Evolutionary conservation across 805 yeast genomes (phyloP), one percentile per base, ranked within the genome.

Genomic region (Zygotorulaspora florentina): DNA sequence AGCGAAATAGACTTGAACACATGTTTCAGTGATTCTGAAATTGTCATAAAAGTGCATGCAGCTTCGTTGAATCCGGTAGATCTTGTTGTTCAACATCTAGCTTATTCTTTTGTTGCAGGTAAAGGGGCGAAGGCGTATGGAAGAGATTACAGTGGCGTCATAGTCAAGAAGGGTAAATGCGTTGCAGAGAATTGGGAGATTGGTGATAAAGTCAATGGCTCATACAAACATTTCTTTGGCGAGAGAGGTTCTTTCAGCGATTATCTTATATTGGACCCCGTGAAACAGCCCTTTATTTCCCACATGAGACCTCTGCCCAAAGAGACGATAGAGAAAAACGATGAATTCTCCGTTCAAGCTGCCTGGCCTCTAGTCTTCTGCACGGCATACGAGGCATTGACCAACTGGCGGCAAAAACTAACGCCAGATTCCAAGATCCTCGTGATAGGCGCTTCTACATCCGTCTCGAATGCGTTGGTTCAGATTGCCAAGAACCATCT

Each of bases 361-460:
- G 75, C 87, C 1, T 75, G 77, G 65, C 85, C 87, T 0, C 64
- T 83, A 52, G 82, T 79, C 0, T 78, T 75, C 52, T 78, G 80
- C 15, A 83, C 95, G 3, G 90, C 91, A 0, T 72, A 58, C 52
- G 59, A 54, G 12, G 65, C 72, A 40, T 60, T 75, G 26, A 58
- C 60, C 8, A 47, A 56, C 6, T 53, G 56, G 23, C 59, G 60
- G 2, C 69, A 71, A 46, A 61, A 64, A 28, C 65, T 76, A 16
- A 69, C 67, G 31, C 68, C 69, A 9, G 65, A 68, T 12, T 68
- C 79, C 4, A 75, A 72, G 47, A 76, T 84, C 3, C 69, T 85
- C 39, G 73, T 87, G 16, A 67, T 85, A 39, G 96, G 96, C 31
- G 91, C 85, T 20, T 81, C 85, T 8, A 80, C 95, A 1, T 66